A percentile compares a stretch with the other conserved stretches of the same genome.
These are phyloP conservation scores for sweet orange (Citrus sinensis) DNA, from an alignment of 345 rosid species.

Conservation along the genomic window DNA sequence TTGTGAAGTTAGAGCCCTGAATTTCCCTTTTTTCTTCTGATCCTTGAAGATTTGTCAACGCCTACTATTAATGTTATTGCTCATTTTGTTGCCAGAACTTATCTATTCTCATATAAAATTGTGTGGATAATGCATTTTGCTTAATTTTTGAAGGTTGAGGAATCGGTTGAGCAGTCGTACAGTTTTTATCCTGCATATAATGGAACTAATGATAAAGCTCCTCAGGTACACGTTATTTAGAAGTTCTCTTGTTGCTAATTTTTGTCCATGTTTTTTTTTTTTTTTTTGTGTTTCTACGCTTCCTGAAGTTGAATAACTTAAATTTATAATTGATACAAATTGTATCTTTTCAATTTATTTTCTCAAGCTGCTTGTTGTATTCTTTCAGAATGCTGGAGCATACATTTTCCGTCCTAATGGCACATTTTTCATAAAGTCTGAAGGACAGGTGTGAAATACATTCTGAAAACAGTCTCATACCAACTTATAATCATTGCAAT, in stretches of 20 bases:
- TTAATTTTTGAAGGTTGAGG: conserved; percentile 55
- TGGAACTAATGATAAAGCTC: conserved; percentile 59
- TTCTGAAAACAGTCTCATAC: conserved; percentile 12
- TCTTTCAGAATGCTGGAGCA: conserved; percentile 51
- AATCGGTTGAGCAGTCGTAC: conserved; percentile 61
- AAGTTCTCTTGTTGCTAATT: conserved; percentile 6
- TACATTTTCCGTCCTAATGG: conserved; percentile 89
- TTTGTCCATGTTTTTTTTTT: background rate
- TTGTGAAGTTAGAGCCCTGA: no score
- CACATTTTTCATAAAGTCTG: conserved; percentile 42
- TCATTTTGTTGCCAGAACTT: no score
- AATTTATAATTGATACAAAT: background rate
- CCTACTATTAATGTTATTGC: no score
- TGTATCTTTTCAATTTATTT: background rate
- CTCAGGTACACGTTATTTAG: conserved; percentile 56
- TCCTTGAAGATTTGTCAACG: no score
- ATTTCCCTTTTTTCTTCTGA: no score
- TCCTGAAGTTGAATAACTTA: background rate
- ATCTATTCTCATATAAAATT: background rate
- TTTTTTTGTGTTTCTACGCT: background rate
- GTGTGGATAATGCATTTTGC: conserved; percentile 23
- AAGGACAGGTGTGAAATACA: conserved; percentile 44
- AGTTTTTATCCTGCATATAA: conserved; percentile 66
- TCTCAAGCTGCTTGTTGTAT: background rate
- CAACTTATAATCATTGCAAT: conserved; percentile 5